Evolutionary conservation across 1,139 yeast genomes (phyloP).

Genomic region (Nadsonia commutata): DNA sequence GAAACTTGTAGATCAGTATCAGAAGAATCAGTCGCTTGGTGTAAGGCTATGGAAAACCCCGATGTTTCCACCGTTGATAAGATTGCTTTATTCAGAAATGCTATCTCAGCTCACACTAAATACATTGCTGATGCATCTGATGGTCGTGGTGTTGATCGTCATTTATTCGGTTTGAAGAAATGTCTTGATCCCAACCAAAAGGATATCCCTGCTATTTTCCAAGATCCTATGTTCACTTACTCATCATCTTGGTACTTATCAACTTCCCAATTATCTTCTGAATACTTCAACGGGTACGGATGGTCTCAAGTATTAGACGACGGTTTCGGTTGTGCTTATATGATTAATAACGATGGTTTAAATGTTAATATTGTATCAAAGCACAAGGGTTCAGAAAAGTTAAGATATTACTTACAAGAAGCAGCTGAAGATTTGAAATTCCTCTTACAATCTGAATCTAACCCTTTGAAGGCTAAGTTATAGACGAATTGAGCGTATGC

Average conservation of each 20-base stretch:
- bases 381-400: constrained; percentile 51
- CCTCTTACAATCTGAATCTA: constrained; percentile 31
- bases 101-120: constrained; percentile 59
- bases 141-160: constrained; percentile 90
- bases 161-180: constrained; percentile 76
- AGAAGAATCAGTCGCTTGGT: constrained; percentile 57
- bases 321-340: constrained; percentile 89
- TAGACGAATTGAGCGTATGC: no score
- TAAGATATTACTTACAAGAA: constrained; percentile 57
- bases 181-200: constrained; percentile 45
- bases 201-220: constrained; percentile 50
- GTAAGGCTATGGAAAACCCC: constrained; percentile 60
- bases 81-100: constrained; percentile 54
- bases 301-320: constrained; percentile 93
- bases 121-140: constrained; percentile 68
- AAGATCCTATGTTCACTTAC: constrained; percentile 62
- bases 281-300: constrained; percentile 85
- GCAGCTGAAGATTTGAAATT: constrained; percentile 75
- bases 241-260: constrained; percentile 78
- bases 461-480: constrained; percentile 20
- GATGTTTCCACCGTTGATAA: constrained; percentile 41
- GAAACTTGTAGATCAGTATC: constrained; percentile 88
- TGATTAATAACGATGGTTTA: constrained; percentile 74
- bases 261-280: constrained; percentile 82
- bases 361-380: constrained; percentile 78